Evolutionary conservation across 345 rosid species (phyloP), one percentile per base, ranked within the genome.

Genomic region (Syzygium aqueum): DNA sequence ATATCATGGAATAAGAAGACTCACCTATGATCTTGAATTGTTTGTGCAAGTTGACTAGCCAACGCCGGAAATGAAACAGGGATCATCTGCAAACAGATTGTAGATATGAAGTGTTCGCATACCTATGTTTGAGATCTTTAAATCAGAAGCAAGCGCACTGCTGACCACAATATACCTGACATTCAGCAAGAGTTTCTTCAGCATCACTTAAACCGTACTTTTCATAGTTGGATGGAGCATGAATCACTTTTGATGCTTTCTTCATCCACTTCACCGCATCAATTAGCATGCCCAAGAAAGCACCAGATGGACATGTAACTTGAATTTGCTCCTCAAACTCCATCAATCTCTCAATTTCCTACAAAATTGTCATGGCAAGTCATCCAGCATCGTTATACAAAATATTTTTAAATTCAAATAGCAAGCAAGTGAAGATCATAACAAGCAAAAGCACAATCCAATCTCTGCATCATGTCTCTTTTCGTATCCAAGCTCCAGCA

Each of bases 321-420:
- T 91, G 90, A 63, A 91, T 90, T 53, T 87, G 80, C 73, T 89
- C 92, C 25, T 86, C 88, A 77, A 53, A 87, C 85, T 88, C 91
- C 90, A 93, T 85, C 94, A 95, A 90, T 51, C 88, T 86, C 86
- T 89, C 90, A 85, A 91, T 93, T 85, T 95, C 96, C 98, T 95
- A 87, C 65, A 90, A 9, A 59, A 87, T 33, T 85, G 51, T 30
- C 88, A 88, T 19, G 63, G 33, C 46, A 53, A 53, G 46, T 46
- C 23, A 53, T 52, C 61, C 49, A 3, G 51, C 22, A 84, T 84
- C 17, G 33, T 63, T 37, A 53, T 27, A 22, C 43, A 51, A 49
- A 50, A 13, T 25, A 83, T 37, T 33, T 37, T 37, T 37, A 37
- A 73, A 73, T 37, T 37, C 82, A 73, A 33, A 21, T 73, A 37